Conservation (phyloP, 768 basidiomycete species). For the Amanita inopinata region DNA sequence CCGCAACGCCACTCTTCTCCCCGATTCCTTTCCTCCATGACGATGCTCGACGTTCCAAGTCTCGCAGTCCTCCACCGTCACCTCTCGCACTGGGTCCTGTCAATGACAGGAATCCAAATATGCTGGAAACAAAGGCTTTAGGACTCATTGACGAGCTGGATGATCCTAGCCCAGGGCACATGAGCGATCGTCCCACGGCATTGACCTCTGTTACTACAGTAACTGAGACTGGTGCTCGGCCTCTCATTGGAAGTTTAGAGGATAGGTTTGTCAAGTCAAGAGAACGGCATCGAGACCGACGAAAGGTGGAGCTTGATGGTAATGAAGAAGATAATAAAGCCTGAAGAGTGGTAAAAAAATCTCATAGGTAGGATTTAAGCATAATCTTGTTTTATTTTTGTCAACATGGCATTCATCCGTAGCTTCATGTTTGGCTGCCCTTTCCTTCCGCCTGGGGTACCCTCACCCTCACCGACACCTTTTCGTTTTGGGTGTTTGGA, state of each 20-base stretch:
- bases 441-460: slow-evolving; percentile 25
- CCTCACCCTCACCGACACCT: slow-evolving; percentile 16
- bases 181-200: slow-evolving; percentile 72
- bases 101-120: slow-evolving; percentile 22
- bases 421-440: slow-evolving; percentile 68
- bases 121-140: slow-evolving; percentile 40
- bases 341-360: slow-evolving; percentile 16
- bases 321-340: slow-evolving; percentile 40
- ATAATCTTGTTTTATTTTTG: slow-evolving; percentile 67
- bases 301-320: slow-evolving; percentile 42
- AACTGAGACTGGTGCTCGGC: slow-evolving; percentile 23
- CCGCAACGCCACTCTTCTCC: slow-evolving; percentile 76
- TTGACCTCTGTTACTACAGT: slow-evolving; percentile 52
- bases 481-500: slow-evolving; percentile 30
- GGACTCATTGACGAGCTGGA: slow-evolving; percentile 83
- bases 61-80: slow-evolving; percentile 71
- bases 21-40: slow-evolving; percentile 83
- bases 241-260: slow-evolving; percentile 48
- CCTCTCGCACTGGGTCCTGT: slow-evolving; percentile 43
- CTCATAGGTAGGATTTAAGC: slow-evolving; percentile 19
- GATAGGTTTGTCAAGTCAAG: slow-evolving; percentile 52
- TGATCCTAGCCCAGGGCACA: slow-evolving; percentile 74
- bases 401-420: slow-evolving; percentile 80
- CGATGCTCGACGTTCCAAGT: slow-evolving; percentile 72
- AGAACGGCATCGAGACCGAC: slow-evolving; percentile 23